phyloP scores from a whole-genome alignment of 768 basidiomycete genomes.

The Agaricus sinodeliciosus region DNA sequence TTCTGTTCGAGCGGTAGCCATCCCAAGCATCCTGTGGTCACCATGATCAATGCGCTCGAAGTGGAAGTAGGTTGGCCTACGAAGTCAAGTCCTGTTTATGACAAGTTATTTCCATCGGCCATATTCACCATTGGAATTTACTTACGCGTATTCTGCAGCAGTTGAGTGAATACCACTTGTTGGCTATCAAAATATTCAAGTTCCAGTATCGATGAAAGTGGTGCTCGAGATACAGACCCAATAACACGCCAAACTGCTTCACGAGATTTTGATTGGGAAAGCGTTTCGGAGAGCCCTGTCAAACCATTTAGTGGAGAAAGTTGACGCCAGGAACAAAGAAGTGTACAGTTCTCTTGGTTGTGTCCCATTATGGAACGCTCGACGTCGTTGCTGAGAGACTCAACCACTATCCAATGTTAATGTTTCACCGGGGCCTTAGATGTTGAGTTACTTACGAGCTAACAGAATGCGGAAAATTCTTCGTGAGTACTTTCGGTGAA shows the following conservation, averaged over 20 bases:
- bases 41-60: background rate
- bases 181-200: conserved; percentile 25
- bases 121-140: background rate
- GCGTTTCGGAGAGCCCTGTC: conserved; percentile 38
- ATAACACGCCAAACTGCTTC: conserved; percentile 50
- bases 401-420: conserved; percentile 1
- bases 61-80: background rate
- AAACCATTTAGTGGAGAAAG: background rate
- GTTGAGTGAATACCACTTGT: conserved; percentile 50
- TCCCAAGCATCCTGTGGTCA: conserved; percentile 47
- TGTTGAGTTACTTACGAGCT: conserved; percentile 10
- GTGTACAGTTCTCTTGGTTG: conserved; percentile 44
- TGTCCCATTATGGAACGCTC: conserved; percentile 51
- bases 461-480: background rate
- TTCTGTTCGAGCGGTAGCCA: conserved; percentile 50
- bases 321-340: background rate
- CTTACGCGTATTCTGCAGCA: conserved; percentile 18
- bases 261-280: conserved; percentile 37
- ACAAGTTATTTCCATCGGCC: background rate
- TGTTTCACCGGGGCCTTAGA: background rate
- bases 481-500: too few species aligned
- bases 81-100: background rate
- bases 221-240: conserved; percentile 23
- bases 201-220: background rate
- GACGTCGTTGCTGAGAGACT: conserved; percentile 7